Base-by-base conservation (phyloP, 805 yeast species). In the Cyberlindnera subsufficiens region DNA sequence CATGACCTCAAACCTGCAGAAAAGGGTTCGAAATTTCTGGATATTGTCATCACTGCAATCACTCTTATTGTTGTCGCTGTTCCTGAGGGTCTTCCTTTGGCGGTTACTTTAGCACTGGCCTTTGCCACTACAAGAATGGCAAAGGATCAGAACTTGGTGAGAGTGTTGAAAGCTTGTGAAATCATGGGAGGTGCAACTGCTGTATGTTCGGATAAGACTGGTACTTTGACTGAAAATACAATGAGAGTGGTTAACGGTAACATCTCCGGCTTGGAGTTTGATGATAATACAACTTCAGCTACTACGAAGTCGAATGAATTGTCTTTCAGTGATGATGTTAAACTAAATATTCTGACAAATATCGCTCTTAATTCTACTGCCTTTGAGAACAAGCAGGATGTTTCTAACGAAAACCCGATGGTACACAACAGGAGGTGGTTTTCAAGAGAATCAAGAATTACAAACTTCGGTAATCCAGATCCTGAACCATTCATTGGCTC, bases 131-230 rank as follows among this genome's bases (percentile, higher is more conserved):
- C 96, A 9, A 77, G 98, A 65, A 93, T 93, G 99, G 89, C 96
- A 17, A 85, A 86, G 61, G 96, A 93, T 62, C 95, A 95, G 50
- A 91, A 91, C 61, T 71, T 93, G 56, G 99, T 93, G n/a, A 80
- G 99, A 55, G 95, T 88, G 9, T 71, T 93, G 52, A 82, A 82
- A 57, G 82, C 95, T 37, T 93, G 99, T 74, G 99, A 93, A 65
- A 93, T 96, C 15, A 91, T 93, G 98, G 99, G 99, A 35, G 88
- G 96, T 37, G 99, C 97, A 2, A 93, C 98, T 13, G 93, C 96
- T 4, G 74, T 93, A 40, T 93, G 99, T 64, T 89, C 97, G 0
- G 99, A 93, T 67, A 91, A 93, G 63, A 93, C 99, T 1, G 99
- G 99, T 46, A 93, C 99, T 11, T 72, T 93, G 44, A 93, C 99